Evolutionary conservation across 805 yeast genomes (phyloP), one percentile per base, ranked within the genome.

Genomic region (Candida awuae): DNA sequence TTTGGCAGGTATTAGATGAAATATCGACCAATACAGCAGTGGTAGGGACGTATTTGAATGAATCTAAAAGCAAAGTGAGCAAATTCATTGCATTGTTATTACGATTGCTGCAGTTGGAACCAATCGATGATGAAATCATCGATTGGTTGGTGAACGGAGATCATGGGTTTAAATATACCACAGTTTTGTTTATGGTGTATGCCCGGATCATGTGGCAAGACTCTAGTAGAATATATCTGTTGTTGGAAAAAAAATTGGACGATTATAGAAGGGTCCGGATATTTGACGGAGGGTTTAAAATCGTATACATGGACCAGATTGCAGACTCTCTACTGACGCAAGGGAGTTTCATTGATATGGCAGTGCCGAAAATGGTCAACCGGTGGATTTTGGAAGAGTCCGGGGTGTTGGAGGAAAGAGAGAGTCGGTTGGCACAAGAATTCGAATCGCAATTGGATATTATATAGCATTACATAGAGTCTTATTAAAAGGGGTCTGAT

Each of bases 31-130:
- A 31, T 19, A 20, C 77, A 6, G 53, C 67, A 8, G 65, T 65
- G 35, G 57, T 84, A 4, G 90, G 85, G 0, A 54, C 62, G 1
- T 61, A 61, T 41, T 38, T 49, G 2, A 58, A 59, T 32, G 28
- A 35, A 10, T 49, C 71, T 36, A 63, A 62, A 17, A 75, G 76
- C 23, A 59, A 75, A 44, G 92, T 94, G 0, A 66, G 82, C 14
- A 80, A 78, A 12, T 86, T 85, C 49, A 54, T 84, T n/a, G 79
- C 94, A 52, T 67, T 94, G 32, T 57, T 86, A 25, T 74, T 85
- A 52, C 77, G 90, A 46, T 55, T 90, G 42, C 65, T 88, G 4
- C 94, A 90, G 56, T 58, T 92, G 14, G 75, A 75, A 45, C 97
- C 97, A 0, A 15, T 38, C 5, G 50, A 68, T 1, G 51, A 53